These are phyloP conservation scores for Wilcoxina mikolae DNA, from an alignment of 495 filamentous ascomycete genomes.

Conservation along the genomic window DNA sequence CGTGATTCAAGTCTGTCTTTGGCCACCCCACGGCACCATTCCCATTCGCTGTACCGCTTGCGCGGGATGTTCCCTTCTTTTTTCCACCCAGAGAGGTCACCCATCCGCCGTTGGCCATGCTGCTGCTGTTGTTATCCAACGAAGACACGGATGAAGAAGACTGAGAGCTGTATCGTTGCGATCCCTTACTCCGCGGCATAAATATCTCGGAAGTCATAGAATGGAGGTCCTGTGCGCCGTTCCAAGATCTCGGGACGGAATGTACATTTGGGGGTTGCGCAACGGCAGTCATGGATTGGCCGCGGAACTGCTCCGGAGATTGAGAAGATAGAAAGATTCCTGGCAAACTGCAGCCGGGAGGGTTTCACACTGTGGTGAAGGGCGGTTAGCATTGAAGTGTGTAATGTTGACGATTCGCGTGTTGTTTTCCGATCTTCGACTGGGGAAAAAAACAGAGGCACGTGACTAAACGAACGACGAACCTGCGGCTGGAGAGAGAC, in stretches of 20 bases:
- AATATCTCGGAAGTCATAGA: constrained; percentile 56
- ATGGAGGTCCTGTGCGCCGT: constrained; percentile 44
- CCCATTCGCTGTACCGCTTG: constrained; percentile 51
- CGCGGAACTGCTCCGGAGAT: too few relatives aligned
- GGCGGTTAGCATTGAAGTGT: too few relatives aligned
- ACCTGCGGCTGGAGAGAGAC: not conserved
- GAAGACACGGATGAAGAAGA: constrained; percentile 29
- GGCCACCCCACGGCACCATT: constrained; percentile 44
- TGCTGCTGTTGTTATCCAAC: constrained; percentile 28
- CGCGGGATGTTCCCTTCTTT: constrained; percentile 37
- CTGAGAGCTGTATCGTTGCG: constrained; percentile 1
- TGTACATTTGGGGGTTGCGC: constrained; percentile 83
- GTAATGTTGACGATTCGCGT: not conserved
- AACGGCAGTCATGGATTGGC: constrained; percentile 77
- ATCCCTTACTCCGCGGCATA: not conserved
- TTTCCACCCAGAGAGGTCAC: constrained; percentile 35
- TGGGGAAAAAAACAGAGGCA: not conserved
- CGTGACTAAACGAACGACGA: not conserved
- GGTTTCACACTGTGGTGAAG: too few relatives aligned
- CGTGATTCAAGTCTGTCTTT: constrained; percentile 32
- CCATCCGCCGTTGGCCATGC: constrained; percentile 32
- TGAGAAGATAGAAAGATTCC: too few relatives aligned
- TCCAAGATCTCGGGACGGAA: constrained; percentile 45
- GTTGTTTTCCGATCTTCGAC: not conserved
- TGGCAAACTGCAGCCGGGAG: too few relatives aligned